Conservation (phyloP, 768 basidiomycete species). For the Mycena chlorophos region DNA sequence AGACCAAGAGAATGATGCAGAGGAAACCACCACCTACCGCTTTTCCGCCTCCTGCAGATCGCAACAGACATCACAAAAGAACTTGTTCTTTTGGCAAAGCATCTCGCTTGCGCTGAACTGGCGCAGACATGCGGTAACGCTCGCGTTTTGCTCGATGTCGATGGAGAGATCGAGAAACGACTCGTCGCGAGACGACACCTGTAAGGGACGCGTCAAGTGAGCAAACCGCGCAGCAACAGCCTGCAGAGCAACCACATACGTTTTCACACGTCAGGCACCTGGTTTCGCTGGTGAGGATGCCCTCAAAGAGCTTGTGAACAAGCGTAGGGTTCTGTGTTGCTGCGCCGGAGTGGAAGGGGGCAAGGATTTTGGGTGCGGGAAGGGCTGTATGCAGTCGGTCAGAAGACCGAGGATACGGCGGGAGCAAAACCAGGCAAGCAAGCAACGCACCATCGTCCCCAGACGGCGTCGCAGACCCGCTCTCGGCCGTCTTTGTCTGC, state of each 20-base stretch:
- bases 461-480: conserved; percentile 30
- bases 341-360: conserved; percentile 44
- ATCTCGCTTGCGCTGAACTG: conserved; percentile 98
- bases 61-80: conserved; percentile 96
- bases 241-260: conserved; percentile 45
- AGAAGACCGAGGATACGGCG: conserved; percentile 33
- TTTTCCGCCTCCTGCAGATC: conserved; percentile 98
- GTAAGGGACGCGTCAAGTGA: conserved; percentile 3
- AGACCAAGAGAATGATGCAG: conserved; percentile 12
- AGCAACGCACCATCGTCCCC: conserved; percentile 68
- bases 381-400: conserved; percentile 60
- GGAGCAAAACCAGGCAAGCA: background rate
- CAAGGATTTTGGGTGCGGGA: conserved; percentile 46
- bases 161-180: conserved; percentile 97
- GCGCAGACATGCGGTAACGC: conserved; percentile 91
- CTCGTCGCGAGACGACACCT: conserved; percentile 94
- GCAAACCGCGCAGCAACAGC: conserved; percentile 3
- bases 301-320: conserved; percentile 92
- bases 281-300: conserved; percentile 93
- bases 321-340: conserved; percentile 64
- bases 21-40: conserved; percentile 66
- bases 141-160: conserved; percentile 98
- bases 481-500: conserved; percentile 51
- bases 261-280: conserved; percentile 98
- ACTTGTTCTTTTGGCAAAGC: conserved; percentile 97